Evolutionary conservation across 345 rosid species (phyloP).

Genomic region (Linum trigynum): DNA sequence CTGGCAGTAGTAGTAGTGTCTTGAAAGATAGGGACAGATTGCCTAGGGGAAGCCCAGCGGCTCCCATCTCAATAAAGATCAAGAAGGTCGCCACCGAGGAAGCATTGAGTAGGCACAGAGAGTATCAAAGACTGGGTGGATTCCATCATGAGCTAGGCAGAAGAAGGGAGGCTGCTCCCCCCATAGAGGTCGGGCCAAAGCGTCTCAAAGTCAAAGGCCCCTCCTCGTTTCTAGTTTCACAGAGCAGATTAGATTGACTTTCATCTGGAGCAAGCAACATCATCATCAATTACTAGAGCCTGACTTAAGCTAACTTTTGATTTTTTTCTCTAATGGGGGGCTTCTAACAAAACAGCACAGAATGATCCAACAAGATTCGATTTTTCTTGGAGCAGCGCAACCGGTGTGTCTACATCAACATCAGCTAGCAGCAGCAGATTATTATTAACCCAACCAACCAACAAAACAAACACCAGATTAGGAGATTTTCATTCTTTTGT

Average conservation of each 20-base stretch:
- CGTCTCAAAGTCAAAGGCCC: conserved; percentile 63
- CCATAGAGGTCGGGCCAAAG: conserved; percentile 45
- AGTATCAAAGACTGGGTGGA: conserved; percentile 26
- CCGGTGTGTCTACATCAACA: too few species aligned
- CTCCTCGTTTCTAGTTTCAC: conserved; percentile 27
- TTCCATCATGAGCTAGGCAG: conserved; percentile 26
- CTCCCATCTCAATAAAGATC: conserved; percentile 41
- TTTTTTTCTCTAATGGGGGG: not conserved
- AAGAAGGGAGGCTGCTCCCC: conserved; percentile 29
- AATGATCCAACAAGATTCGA: not conserved
- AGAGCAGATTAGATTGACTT: conserved; percentile 34
- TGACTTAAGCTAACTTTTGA: not conserved
- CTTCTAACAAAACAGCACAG: not conserved
- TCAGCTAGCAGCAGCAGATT: not conserved
- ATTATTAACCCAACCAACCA: not conserved
- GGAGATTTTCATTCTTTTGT: not conserved
- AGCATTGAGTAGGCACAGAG: conserved; percentile 22
- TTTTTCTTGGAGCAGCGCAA: not conserved
- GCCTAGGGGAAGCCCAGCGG: conserved; percentile 23
- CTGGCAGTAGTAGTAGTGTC: conserved; percentile 7
- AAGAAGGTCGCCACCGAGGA: conserved; percentile 35
- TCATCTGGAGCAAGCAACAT: not conserved
- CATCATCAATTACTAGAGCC: not conserved
- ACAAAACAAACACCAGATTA: too few species aligned
- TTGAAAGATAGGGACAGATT: conserved; percentile 31